Conservation (phyloP, 225 moss, liverwort and hornwort species). For the Neckera pumila region DNA sequence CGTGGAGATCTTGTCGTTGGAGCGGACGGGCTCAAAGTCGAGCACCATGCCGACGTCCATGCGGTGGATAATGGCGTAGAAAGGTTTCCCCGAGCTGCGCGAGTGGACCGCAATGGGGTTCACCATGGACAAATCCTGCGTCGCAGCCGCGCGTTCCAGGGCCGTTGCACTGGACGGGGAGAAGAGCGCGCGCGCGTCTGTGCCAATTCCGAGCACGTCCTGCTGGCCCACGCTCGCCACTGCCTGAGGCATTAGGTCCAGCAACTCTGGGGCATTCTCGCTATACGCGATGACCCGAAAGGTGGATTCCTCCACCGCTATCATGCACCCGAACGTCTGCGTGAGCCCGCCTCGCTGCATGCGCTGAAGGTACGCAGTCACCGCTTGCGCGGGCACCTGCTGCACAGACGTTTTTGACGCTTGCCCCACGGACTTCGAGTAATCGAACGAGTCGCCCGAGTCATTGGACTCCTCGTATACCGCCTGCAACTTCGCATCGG, state of each 20-base stretch:
- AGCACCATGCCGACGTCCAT: conserved; percentile 32
- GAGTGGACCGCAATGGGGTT: conserved; percentile 34
- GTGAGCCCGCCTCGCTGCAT: conserved; percentile 47
- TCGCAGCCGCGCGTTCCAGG: conserved; percentile 13
- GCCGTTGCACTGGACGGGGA: conserved; percentile 27
- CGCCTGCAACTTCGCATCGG: conserved; percentile 36
- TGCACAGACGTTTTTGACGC: conserved; percentile 3
- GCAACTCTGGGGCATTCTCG: conserved; percentile 35
- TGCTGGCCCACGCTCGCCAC: conserved; percentile 20
- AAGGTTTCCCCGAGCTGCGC: conserved; percentile 30
- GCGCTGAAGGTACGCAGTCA: conserved; percentile 44
- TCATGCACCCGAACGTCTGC: conserved; percentile 41
- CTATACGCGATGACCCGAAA: conserved; percentile 38
- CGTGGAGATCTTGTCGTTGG: conserved; percentile 16
- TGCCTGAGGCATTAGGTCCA: conserved; percentile 20
- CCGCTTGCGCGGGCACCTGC: conserved; percentile 31
- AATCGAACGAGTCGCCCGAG: conserved; percentile 39
- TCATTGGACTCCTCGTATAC: conserved; percentile 40
- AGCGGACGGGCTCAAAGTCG: conserved; percentile 31
- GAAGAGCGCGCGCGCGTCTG: conserved; percentile 27
- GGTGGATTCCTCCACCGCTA: conserved; percentile 20
- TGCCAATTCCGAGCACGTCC: conserved; percentile 37
- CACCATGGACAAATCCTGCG: conserved; percentile 17
- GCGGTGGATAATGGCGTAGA: conserved; percentile 37
- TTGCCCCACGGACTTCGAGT: conserved; percentile 29